These are phyloP conservation scores for Pseudocercospora macadamiae DNA, from an alignment of 2,329 filamentous ascomycete species.

Conservation along the genomic window DNA sequence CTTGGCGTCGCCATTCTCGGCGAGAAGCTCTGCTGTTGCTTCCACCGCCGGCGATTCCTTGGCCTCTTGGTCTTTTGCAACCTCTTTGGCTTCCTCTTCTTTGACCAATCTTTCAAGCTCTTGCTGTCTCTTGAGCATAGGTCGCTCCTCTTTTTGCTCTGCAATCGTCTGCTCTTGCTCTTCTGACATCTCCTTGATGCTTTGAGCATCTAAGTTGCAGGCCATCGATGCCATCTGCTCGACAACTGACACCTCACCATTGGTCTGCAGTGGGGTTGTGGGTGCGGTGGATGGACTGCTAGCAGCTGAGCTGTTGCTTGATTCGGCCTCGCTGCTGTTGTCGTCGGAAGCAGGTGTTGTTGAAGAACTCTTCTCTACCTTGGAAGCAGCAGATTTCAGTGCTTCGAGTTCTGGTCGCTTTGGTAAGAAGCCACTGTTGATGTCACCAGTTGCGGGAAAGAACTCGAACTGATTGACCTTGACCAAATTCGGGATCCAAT, in stretches of 20 bases:
- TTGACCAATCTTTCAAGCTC: conserved; percentile 70
- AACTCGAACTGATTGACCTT: conserved; percentile 97
- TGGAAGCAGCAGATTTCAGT: conserved; percentile 29
- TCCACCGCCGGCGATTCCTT: conserved; percentile 54
- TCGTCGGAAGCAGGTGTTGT: conserved; percentile 18
- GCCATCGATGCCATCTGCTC: conserved; percentile 79
- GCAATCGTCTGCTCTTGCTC: conserved; percentile 87
- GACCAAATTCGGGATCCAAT: conserved; percentile 88
- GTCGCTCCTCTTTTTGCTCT: conserved; percentile 85
- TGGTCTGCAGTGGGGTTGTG: conserved; percentile 27
- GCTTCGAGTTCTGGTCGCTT: conserved; percentile 61
- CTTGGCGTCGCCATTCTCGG: conserved; percentile 40
- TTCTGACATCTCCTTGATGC: conserved; percentile 74
- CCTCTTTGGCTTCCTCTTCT: conserved; percentile 66
- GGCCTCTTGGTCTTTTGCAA: conserved; percentile 53
- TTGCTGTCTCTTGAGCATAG: conserved; percentile 89
- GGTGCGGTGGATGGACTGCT: conserved; percentile 21
- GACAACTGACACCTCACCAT: conserved; percentile 61
- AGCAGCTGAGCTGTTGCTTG: conserved; percentile 7
- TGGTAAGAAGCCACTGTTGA: conserved; percentile 95
- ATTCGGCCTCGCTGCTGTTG: conserved; percentile 6
- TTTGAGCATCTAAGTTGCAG: conserved; percentile 66
- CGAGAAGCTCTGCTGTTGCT: conserved; percentile 44
- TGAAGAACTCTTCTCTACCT: conserved; percentile 24
- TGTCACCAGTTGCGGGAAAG: conserved; percentile 96